phyloP scores from a whole-genome alignment of 164 flowering plant species.

The Nymphaea thermarum region DNA sequence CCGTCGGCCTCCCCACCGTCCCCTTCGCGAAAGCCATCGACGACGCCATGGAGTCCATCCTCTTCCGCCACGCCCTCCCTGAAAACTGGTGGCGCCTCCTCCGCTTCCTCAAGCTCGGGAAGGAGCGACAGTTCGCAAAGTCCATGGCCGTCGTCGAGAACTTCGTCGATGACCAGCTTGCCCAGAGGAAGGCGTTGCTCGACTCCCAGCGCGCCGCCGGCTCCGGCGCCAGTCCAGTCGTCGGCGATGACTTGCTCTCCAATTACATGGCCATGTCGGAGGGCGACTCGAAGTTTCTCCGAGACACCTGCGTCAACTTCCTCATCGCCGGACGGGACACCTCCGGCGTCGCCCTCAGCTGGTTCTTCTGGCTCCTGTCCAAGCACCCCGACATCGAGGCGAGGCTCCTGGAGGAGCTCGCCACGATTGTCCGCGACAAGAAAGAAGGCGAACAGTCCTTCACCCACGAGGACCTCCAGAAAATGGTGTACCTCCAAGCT shows the following conservation, averaged over 20 bases:
- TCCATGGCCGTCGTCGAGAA: slow-evolving; percentile 6
- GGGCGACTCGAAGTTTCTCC: neutral
- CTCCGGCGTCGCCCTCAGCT: slow-evolving; percentile 17
- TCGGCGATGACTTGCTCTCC: neutral
- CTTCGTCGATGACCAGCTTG: neutral
- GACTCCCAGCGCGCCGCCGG: neutral
- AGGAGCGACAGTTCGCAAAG: slow-evolving; percentile 11
- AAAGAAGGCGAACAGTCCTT: neutral
- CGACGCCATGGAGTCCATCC: slow-evolving; percentile 10
- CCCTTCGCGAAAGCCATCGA: slow-evolving; percentile 18
- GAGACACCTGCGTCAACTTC: slow-evolving; percentile 5
- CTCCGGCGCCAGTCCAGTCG: neutral
- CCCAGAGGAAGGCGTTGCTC: neutral
- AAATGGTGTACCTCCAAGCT: slow-evolving; percentile 4
- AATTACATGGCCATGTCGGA: neutral
- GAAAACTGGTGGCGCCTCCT: slow-evolving; percentile 15
- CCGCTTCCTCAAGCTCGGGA: slow-evolving; percentile 12
- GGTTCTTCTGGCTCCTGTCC: slow-evolving; percentile 29
- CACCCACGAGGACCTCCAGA: neutral
- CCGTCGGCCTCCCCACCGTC: slow-evolving; percentile 7
- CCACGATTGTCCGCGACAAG: neutral
- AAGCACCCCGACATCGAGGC: slow-evolving; percentile 15
- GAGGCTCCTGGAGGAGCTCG: slow-evolving; percentile 19
- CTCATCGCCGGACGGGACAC: slow-evolving; percentile 10
- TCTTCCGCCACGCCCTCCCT: slow-evolving; percentile 14